Base-by-base conservation (phyloP, 345 rosid genomes). In the Diplotaxis tenuifolia region DNA sequence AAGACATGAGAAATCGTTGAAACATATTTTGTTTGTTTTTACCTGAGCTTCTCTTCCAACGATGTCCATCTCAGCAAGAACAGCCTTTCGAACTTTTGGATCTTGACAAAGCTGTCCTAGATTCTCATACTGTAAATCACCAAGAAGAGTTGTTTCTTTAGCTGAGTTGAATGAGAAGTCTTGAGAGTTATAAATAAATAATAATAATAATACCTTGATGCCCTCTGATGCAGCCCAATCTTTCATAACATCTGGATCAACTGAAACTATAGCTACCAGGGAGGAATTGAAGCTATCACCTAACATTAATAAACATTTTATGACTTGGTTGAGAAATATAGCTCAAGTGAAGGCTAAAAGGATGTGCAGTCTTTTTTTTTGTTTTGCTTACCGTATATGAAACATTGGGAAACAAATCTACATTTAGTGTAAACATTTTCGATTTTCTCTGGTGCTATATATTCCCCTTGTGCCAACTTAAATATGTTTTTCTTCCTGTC, bases 391-490 rank as follows among this genome's bases (percentile, higher is more conserved):
- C 98, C 98, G 49, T 94, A 70, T 32, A 94, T 77, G 76, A 91
- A 94, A 82, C 95, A 87, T 65, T 94, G 98, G 3, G 81, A 72
- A 38, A 86, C 70, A 65, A 88, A 91, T 80, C 76, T 85, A 90
- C 97, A 94, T 73, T 91, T 94, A 3, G 97, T 84, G 68, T 89
- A 89, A 11, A 88, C 89, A 77, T 94, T 91, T 87, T 94, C 97
- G n/a, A 94, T 82, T 78, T 94, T 94, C 85, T 94, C 98, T 1
- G 98, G 97, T 56, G 98, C 98, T 68, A 94, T 88, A 79, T 94
- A 94, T 81, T 94, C 98, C 60, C 98, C 98, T 67, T 94, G 98
- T 8, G 98, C 97, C 80, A 94, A 72, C 84, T 94, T 94, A 82
- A 94, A 94, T 74, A 94, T 91, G 86, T 94, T 91, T 83, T 94